Percentiles rank a stretch among this genome's conserved stretches.
These are phyloP conservation scores for Ramaria sp. DNA, from an alignment of 768 basidiomycete genomes.

Conservation along the genomic window DNA sequence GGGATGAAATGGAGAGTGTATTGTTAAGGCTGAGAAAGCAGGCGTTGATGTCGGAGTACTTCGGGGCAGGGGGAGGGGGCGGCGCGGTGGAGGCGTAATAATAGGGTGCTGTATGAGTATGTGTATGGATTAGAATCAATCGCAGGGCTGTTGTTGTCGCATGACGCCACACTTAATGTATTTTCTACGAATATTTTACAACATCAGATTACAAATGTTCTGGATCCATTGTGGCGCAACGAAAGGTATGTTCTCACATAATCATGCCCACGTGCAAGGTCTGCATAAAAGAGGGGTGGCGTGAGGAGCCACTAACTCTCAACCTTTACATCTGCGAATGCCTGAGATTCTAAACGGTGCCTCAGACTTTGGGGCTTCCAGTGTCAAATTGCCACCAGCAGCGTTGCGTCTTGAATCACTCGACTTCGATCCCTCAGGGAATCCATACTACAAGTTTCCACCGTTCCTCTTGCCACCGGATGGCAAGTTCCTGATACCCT, in stretches of 20 bases:
- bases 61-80: constrained; percentile 24
- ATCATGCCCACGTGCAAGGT: background rate
- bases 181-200: too few relatives aligned
- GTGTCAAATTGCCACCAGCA: constrained; percentile 1
- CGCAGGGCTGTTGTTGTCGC: background rate
- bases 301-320: too few relatives aligned
- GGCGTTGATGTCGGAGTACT: constrained; percentile 72
- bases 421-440: constrained; percentile 10
- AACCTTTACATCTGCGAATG: background rate
- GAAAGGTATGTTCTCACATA: too few relatives aligned
- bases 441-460: constrained; percentile 27
- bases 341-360: background rate
- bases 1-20: constrained; percentile 69
- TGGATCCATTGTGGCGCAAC: too few relatives aligned
- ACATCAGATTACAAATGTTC: too few relatives aligned
- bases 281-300: background rate
- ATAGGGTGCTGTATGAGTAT: background rate
- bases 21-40: constrained; percentile 70
- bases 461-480: constrained; percentile 36
- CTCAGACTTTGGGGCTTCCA: background rate
- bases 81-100: background rate
- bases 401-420: background rate
- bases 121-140: background rate
- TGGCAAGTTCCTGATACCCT: constrained; percentile 32
- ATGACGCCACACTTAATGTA: background rate